Percentiles rank a stretch among this genome's conserved stretches.
Conservation (phyloP, 305 asterid genomes). For the Caryopteris hybrid region DNA sequence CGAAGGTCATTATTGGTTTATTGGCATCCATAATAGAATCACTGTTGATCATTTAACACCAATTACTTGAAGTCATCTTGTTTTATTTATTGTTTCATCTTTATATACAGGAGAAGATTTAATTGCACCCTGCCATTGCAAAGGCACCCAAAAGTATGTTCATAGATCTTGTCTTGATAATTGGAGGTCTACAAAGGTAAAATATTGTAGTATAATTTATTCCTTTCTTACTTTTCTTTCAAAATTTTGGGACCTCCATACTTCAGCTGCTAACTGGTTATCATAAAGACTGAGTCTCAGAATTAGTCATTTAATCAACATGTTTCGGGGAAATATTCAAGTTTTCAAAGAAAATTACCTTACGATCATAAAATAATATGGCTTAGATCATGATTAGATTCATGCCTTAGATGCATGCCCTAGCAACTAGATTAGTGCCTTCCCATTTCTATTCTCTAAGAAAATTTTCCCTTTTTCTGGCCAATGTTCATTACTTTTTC, state of each 20-base stretch:
- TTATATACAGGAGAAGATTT: conserved; percentile 77
- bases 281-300: background rate
- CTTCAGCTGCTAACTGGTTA: conserved; percentile 3
- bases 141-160: conserved; percentile 96
- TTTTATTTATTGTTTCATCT: conserved; percentile 16
- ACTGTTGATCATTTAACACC: background rate
- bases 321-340: background rate
- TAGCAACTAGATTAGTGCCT: background rate
- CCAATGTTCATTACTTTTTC: background rate
- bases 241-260: background rate
- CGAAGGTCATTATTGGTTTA: conserved; percentile 57
- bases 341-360: too few relatives aligned
- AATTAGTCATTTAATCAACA: background rate
- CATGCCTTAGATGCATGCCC: too few relatives aligned
- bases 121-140: conserved; percentile 98
- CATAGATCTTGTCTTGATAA: conserved; percentile 97
- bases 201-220: conserved; percentile 12
- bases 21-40: background rate
- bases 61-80: conserved; percentile 3
- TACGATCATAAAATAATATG: background rate
- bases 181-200: conserved; percentile 98
- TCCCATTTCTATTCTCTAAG: background rate
- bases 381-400: background rate
- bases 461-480: background rate
- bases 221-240: background rate